Conservation (phyloP, 108 stramenopile species). For the Skeletonema grethae region DNA sequence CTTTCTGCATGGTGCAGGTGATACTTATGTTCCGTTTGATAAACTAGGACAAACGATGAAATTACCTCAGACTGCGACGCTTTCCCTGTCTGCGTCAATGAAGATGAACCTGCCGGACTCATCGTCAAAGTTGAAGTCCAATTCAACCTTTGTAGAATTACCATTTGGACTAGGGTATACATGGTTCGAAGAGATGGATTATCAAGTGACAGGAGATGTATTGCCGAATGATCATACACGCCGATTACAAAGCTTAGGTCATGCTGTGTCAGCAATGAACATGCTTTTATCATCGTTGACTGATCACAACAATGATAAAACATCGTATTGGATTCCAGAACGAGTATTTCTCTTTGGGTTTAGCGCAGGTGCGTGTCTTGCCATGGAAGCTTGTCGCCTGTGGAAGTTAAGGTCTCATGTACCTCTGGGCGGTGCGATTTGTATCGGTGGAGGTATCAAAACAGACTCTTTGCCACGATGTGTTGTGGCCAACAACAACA, state of each 20-base stretch:
- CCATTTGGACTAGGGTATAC: conserved; percentile 51
- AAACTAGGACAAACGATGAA: conserved; percentile 38
- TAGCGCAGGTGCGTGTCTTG: conserved; percentile 50
- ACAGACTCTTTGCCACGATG: not conserved
- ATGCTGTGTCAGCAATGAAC: conserved; percentile 27
- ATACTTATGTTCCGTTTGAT: conserved; percentile 43
- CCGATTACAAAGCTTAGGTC: conserved; percentile 16
- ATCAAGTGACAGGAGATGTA: conserved; percentile 29
- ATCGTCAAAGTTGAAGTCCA: not conserved
- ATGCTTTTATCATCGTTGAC: conserved; percentile 34
- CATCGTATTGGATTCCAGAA: conserved; percentile 43
- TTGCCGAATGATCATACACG: conserved; percentile 24
- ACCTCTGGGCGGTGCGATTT: conserved; percentile 51
- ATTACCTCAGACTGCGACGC: conserved; percentile 49
- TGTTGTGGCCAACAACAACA: not conserved
- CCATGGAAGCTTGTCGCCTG: conserved; percentile 42
- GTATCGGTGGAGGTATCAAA: conserved; percentile 45
- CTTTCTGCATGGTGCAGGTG: conserved; percentile 56
- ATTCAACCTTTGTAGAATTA: conserved; percentile 19
- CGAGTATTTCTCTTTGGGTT: conserved; percentile 54
- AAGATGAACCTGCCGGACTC: not conserved
- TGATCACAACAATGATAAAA: conserved; percentile 12
- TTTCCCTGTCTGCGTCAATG: conserved; percentile 25
- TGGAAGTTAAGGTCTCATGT: conserved; percentile 7
- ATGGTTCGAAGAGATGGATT: conserved; percentile 64